These are phyloP conservation scores for Kodamaea hsintzibuensis DNA, from an alignment of 805 yeast species.

Conservation along the genomic window DNA sequence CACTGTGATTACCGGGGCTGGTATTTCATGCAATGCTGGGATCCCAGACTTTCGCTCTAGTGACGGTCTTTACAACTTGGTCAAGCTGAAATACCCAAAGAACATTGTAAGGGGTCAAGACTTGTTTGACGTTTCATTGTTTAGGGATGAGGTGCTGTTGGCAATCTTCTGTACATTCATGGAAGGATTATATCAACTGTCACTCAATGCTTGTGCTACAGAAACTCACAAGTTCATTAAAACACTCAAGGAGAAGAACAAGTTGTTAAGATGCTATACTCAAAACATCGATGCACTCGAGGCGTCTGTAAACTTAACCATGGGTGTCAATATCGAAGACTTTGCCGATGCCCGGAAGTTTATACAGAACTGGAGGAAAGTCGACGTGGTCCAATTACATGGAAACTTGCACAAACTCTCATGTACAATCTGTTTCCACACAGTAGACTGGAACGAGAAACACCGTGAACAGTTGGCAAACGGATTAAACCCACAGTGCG, in stretches of 20 bases:
- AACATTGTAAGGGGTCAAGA: conserved; percentile 81
- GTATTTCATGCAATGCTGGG: conserved; percentile 95
- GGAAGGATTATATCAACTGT: conserved; percentile 71
- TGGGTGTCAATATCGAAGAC: conserved; percentile 49
- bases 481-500: conserved; percentile 79
- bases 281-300: conserved; percentile 95
- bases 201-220: conserved; percentile 73
- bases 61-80: conserved; percentile 78
- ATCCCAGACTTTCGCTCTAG: conserved; percentile 92
- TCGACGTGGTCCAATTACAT: conserved; percentile 85
- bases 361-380: conserved; percentile 54
- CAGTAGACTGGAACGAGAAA: conserved; percentile 61
- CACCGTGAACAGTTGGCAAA: conserved; percentile 47
- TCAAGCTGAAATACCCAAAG: conserved; percentile 61
- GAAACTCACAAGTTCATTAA: conserved; percentile 77
- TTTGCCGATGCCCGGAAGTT: conserved; percentile 26
- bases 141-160: conserved; percentile 65
- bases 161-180: conserved; percentile 84
- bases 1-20: conserved; percentile 90
- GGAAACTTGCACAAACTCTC: conserved; percentile 79
- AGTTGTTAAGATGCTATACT: conserved; percentile 83
- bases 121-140: conserved; percentile 82
- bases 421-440: conserved; percentile 69
- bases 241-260: conserved; percentile 57
- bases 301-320: conserved; percentile 56